Evolutionary conservation across 805 yeast species (phyloP).

Genomic region (Wickerhamomyces strasburgensis): DNA sequence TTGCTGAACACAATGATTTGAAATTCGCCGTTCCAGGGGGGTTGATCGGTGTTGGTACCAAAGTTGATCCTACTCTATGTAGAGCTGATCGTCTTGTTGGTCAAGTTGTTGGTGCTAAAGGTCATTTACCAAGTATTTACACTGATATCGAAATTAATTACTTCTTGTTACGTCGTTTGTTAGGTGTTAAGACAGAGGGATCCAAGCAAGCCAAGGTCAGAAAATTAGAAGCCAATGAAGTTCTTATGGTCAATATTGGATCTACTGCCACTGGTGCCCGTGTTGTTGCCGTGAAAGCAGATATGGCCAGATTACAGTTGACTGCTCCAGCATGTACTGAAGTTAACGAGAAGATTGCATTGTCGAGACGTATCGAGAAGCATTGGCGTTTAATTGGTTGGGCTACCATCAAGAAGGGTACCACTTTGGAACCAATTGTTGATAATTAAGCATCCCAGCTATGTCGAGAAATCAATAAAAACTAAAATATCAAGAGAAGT

Average conservation of each 20-base stretch:
- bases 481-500: background rate
- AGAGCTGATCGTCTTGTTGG: constrained; percentile 99
- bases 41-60: constrained; percentile 98
- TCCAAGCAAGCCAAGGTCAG: constrained; percentile 96
- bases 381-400: constrained; percentile 99
- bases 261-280: constrained; percentile 99
- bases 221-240: constrained; percentile 90
- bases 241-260: constrained; percentile 98
- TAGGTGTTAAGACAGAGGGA: constrained; percentile 98
- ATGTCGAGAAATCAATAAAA: too few species aligned
- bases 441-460: too few species aligned
- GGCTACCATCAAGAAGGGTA: constrained; percentile 97
- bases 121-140: constrained; percentile 91
- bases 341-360: constrained; percentile 95
- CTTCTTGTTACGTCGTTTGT: constrained; percentile 90
- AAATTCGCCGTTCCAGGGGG: constrained; percentile 99
- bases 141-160: constrained; percentile 97
- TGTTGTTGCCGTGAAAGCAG: constrained; percentile 96
- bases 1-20: constrained; percentile 96
- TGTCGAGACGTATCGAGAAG: constrained; percentile 98
- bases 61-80: constrained; percentile 97
- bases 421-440: constrained; percentile 69
- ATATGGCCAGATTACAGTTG: constrained; percentile 96
- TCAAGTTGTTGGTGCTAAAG: constrained; percentile 97
- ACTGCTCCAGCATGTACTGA: constrained; percentile 99